phyloP scores from a whole-genome alignment of 2,329 filamentous ascomycete genomes.

The Colletotrichum cordylinicola region DNA sequence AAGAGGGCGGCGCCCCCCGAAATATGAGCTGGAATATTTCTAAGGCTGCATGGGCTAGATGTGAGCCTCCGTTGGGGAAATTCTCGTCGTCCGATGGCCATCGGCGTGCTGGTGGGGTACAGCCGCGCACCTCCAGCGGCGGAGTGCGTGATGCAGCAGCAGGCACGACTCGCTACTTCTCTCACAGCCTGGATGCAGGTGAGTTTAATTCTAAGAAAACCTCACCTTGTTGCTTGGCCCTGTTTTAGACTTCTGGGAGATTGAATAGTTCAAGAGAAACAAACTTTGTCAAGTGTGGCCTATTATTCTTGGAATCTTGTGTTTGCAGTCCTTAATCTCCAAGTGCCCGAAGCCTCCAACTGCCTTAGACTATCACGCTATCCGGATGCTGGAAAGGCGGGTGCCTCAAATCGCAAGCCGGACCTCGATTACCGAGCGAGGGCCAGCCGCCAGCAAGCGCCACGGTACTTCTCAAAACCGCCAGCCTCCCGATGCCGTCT shows the following conservation, averaged over 20 bases:
- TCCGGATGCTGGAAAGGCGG: not conserved
- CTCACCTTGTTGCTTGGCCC: not conserved
- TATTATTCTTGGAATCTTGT: not conserved
- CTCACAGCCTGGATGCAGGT: not conserved
- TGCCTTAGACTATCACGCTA: not conserved
- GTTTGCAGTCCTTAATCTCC: not conserved
- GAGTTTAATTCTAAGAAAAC: not conserved
- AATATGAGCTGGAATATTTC: not conserved
- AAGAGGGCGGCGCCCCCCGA: not conserved
- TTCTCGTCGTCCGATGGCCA: not conserved
- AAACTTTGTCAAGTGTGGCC: not conserved
- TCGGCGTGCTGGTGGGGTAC: not conserved
- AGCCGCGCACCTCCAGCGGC: not conserved
- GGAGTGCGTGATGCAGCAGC: not conserved
- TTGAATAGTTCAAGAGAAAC: not conserved
- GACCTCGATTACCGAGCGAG: not conserved
- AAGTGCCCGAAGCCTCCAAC: not conserved
- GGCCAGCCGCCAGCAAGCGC: not conserved
- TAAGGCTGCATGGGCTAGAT: not conserved
- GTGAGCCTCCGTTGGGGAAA: not conserved
- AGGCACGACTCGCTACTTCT: not conserved
- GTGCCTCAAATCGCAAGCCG: not conserved
- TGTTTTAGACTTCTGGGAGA: not conserved
- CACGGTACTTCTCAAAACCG: not conserved
- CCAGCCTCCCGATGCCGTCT: not conserved